These are phyloP conservation scores for Tillandsia leiboldiana DNA, from an alignment of 176 grass and related monocot species.

Conservation along the genomic window DNA sequence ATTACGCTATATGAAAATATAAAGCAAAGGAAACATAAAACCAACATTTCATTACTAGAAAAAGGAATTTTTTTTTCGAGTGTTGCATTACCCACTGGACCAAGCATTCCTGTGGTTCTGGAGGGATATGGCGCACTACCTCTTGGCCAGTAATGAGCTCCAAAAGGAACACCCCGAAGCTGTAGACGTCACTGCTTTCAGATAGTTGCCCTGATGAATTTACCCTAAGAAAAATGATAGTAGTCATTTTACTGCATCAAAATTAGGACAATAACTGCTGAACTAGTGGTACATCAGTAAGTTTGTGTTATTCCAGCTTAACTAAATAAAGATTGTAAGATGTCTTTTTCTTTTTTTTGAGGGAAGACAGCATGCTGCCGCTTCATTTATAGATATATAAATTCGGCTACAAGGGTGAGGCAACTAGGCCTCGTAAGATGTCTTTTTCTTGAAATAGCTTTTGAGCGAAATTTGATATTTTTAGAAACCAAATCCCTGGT, in stretches of 20 bases:
- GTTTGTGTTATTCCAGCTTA: no score
- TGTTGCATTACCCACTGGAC: conserved; percentile 50
- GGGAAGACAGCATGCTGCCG: no score
- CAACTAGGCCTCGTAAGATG: no score
- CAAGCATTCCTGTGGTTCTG: conserved; percentile 32
- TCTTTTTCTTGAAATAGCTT: no score
- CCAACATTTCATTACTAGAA: not conserved
- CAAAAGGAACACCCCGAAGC: conserved; percentile 77
- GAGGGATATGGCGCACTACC: conserved; percentile 18
- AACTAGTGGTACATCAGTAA: not conserved
- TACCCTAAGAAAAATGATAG: conserved; percentile 21
- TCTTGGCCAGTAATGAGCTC: conserved; percentile 77
- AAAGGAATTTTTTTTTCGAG: conserved; percentile 4
- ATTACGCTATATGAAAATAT: no score
- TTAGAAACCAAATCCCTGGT: no score
- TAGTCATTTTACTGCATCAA: not conserved
- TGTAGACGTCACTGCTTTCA: conserved; percentile 85
- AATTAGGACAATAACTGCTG: not conserved
- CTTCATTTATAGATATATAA: no score
- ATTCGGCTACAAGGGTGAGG: no score
- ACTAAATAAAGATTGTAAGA: no score
- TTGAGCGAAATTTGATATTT: no score
- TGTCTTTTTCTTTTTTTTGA: no score
- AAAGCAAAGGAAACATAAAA: not conserved
- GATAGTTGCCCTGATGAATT: conserved; percentile 32